Percentiles rank a stretch among this genome's conserved stretches.
Conservation (phyloP, 352 stramenopile species). For the Pythium myriotylum region DNA sequence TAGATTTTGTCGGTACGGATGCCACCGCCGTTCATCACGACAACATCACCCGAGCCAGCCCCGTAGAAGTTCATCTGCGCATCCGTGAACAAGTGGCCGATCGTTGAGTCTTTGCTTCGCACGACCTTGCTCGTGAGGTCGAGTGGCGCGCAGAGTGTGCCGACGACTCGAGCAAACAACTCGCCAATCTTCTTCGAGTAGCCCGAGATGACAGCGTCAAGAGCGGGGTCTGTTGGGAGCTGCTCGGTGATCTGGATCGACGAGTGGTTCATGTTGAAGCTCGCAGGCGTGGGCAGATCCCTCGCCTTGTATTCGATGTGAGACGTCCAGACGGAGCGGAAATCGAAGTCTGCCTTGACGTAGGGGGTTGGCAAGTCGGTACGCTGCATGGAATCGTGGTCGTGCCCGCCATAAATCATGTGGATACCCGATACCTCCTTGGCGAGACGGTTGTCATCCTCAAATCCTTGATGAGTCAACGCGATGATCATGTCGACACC, state of each 20-base stretch:
- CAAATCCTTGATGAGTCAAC: conserved; percentile 61
- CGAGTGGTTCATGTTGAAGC: conserved; percentile 48
- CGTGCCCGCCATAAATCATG: conserved; percentile 69
- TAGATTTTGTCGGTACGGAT: conserved; percentile 66
- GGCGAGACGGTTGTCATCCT: conserved; percentile 65
- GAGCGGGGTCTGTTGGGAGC: conserved; percentile 44
- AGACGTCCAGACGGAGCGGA: conserved; percentile 61
- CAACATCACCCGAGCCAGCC: conserved; percentile 39
- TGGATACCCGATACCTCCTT: conserved; percentile 58
- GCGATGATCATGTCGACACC: conserved; percentile 71
- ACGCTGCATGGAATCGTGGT: conserved; percentile 69
- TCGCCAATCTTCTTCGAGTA: conserved; percentile 44
- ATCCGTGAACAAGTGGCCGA: conserved; percentile 58
- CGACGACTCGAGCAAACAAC: conserved; percentile 46
- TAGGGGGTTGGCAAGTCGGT: conserved; percentile 67
- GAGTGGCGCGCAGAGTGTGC: conserved; percentile 49
- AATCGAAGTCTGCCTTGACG: conserved; percentile 67
- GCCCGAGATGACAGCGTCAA: conserved; percentile 51
- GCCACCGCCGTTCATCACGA: conserved; percentile 62
- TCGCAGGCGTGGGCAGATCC: conserved; percentile 22
- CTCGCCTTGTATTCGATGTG: conserved; percentile 54
- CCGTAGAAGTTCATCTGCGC: conserved; percentile 46
- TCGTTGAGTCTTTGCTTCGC: conserved; percentile 42
- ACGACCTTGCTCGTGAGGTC: conserved; percentile 54
- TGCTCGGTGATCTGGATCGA: conserved; percentile 51